Base-by-base conservation (phyloP, 2,329 filamentous ascomycete species). In the Catunica adiposa region DNA sequence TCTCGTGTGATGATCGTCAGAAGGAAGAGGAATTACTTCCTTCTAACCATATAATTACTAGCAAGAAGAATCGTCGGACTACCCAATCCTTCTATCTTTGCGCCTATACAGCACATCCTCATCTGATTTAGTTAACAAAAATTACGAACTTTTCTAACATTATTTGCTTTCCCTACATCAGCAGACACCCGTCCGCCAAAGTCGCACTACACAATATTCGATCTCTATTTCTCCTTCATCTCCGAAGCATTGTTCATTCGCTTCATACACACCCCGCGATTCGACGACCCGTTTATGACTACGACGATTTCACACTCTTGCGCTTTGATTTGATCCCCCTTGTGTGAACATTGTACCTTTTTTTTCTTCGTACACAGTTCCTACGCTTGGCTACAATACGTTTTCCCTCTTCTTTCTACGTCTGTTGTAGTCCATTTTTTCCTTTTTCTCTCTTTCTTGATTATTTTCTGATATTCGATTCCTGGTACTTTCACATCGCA, bases 171-270 rank as follows among this genome's bases (percentile, higher is more conserved):
- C 38, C 20, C 31, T n/a, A 9, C 31, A 22, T 38, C 29, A 38
- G 50, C 29, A 52, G 50, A 38, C 50, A 52, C 31, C 50, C 31
- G 50, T 38, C 50, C 44, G 17, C 44, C 44, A 9, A 23, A 48
- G 22, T 48, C 8, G 22, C 22, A 48, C 22, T 25, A 22, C 44
- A 14, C 44, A 48, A 48, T 7, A 29, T 48, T 48, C 22, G 20
- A 48, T 48, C 44, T 25, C 22, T 15, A 48, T 3, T 14, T 25
- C 44, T 48, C 5, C 38, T 42, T 15, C 22, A 48, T 11, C 44
- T 14, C 23, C 17, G 44, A 48, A 26, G 44, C 44, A 26, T 22
- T 25, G 17, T 26, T 15, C 44, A 26, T 25, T 48, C 22, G 23
- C 22, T 48, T 20, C 22, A 25, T 25, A 48, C 22, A 48, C 23